Evolutionary conservation across 345 rosid species (phyloP), one percentile per base, ranked within the genome.

Genomic region (Eucalyptus cloeziana): DNA sequence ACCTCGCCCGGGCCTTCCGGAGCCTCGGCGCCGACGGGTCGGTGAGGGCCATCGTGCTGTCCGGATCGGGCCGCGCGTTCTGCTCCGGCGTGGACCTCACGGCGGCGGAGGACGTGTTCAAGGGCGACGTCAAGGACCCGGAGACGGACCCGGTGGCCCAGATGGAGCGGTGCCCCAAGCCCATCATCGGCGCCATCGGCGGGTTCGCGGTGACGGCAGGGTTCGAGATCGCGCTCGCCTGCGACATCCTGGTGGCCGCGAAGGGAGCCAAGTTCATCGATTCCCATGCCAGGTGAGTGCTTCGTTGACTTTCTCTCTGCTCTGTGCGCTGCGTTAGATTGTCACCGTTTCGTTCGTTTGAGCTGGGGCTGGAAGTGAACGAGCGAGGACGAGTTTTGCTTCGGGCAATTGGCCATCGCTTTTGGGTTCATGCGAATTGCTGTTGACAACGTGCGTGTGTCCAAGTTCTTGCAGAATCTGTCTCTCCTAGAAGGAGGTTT

Each of bases 131-230:
- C 7, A 98, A 95, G 93, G 99, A 97, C 89, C 89, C 90, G 86
- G 98, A 97, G 86, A 8, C 93, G 27, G 97, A 98, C 89, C 95
- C 95, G 44, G 95, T 96, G 5, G 91, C 90, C 14, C 99, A 98
- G 91, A 98, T 98, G 99, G 99, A 96, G 85, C 94, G 76, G 37
- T 96, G 97, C 87, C 87, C 91, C 47, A 97, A 95, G 90, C 99
- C 98, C 76, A 96, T 98, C 5, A 95, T 98, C 87, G 99, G 99
- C 44, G 99, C 96, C 10, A 94, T 98, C 52, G 93, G 94, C 89
- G 99, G 98, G 86, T 94, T 95, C 87, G 99, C 98, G 3, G 94
- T 96, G 7, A 98, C 99, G 2, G 99, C 98, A 49, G 99, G 99
- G 19, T 97, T 98, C 83, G 99, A 98, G 89, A 94, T 97, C 80